Evolutionary conservation across 805 yeast genomes (phyloP).

Genomic region (Wickerhamomyces subpelliculosus): DNA sequence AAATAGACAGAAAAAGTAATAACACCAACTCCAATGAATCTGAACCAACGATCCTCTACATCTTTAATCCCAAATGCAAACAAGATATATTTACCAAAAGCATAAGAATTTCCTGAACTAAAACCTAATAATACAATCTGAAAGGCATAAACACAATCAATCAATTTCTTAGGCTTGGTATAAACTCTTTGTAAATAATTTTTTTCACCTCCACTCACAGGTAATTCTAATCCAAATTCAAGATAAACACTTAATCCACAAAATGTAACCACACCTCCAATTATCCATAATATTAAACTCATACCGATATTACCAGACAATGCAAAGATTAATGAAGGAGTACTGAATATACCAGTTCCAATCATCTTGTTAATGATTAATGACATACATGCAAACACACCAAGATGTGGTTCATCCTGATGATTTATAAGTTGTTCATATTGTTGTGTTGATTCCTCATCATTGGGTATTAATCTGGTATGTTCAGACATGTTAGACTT

Average conservation of each 20-base stretch:
- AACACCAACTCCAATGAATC: constrained; percentile 42
- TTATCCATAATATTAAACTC: constrained; percentile 47
- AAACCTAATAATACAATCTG: constrained; percentile 52
- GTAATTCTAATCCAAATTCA: constrained; percentile 60
- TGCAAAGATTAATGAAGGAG: constrained; percentile 55
- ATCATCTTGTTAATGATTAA: constrained; percentile 61
- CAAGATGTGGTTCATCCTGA: constrained; percentile 12
- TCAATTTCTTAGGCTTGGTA: constrained; percentile 45
- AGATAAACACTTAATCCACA: constrained; percentile 50
- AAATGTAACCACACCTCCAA: constrained; percentile 56
- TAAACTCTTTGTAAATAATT: constrained; percentile 56
- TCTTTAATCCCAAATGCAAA: constrained; percentile 32
- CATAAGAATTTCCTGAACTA: constrained; percentile 57
- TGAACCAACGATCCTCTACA: constrained; percentile 28
- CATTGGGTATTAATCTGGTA: background rate
- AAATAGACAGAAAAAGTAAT: constrained; percentile 39
- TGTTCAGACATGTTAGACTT: background rate
- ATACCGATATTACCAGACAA: constrained; percentile 55
- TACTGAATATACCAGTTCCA: constrained; percentile 69
- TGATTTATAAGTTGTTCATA: constrained; percentile 1
- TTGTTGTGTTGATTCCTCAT: constrained; percentile 4
- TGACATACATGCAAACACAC: constrained; percentile 17
- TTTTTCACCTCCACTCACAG: constrained; percentile 63
- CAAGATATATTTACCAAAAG: constrained; percentile 55
- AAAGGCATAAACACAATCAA: constrained; percentile 43